A percentile compares a stretch with the other conserved stretches of the same genome.
phyloP scores from a whole-genome alignment of 2,329 filamentous ascomycete genomes.

The Penicillium olsonii region DNA sequence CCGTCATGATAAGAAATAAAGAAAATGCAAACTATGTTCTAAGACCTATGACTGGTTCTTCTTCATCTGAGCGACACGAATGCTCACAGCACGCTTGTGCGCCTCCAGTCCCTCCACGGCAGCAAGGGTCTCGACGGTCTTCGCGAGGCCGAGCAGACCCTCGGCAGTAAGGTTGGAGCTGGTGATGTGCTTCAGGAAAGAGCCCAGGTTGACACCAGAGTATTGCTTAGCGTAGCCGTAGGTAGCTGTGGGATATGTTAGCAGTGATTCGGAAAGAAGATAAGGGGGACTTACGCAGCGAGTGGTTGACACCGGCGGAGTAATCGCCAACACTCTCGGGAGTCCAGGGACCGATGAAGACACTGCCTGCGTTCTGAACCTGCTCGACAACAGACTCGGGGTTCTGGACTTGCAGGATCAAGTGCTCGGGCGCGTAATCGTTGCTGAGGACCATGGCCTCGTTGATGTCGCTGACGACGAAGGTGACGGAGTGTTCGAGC shows the following conservation, averaged over 20 bases:
- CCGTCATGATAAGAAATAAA: slow-evolving; percentile 18
- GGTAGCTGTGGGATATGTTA: slow-evolving; percentile 63
- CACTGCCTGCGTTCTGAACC: slow-evolving; percentile 91
- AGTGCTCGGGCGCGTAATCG: slow-evolving; percentile 90
- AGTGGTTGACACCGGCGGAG: slow-evolving; percentile 96
- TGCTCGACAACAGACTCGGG: slow-evolving; percentile 72
- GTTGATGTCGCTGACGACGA: slow-evolving; percentile 69
- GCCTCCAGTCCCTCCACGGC: slow-evolving; percentile 94
- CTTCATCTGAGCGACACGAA: slow-evolving; percentile 56
- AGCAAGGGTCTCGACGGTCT: slow-evolving; percentile 91
- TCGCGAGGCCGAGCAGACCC: slow-evolving; percentile 80
- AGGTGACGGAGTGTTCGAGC: slow-evolving; percentile 88
- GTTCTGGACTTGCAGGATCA: slow-evolving; percentile 85
- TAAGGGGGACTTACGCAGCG: slow-evolving; percentile 69
- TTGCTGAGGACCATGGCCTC: slow-evolving; percentile 85
- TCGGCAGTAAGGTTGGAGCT: slow-evolving; percentile 85
- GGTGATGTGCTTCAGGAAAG: slow-evolving; percentile 97
- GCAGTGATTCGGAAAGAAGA: slow-evolving; percentile 1
- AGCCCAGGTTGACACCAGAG: slow-evolving; percentile 92
- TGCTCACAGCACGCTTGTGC: slow-evolving; percentile 73
- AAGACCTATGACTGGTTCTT: slow-evolving; percentile 22
- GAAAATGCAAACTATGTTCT: slow-evolving; percentile 1
- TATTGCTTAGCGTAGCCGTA: slow-evolving; percentile 99
- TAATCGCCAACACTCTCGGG: slow-evolving; percentile 98
- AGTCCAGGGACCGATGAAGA: slow-evolving; percentile 95